Base-by-base conservation (phyloP, 2,329 filamentous ascomycete genomes). In the Calonectria pteridis region DNA sequence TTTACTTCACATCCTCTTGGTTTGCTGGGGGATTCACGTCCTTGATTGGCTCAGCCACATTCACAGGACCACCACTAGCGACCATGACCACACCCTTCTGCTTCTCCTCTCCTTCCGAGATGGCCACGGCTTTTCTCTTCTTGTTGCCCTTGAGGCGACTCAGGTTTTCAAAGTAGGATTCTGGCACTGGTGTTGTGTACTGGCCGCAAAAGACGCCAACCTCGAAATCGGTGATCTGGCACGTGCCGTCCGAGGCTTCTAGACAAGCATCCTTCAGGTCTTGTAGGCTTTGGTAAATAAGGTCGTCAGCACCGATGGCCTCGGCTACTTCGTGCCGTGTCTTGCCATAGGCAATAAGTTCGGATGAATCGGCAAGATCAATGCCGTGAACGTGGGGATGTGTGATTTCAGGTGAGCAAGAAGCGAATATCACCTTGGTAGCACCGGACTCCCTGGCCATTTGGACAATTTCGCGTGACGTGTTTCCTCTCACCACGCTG, bases 391-490 rank as follows among this genome's bases (percentile, higher is more conserved):
- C 95, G 82, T 98, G 96, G 2, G 95, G 94, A 82, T 97, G 91
- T 16, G 91, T 95, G 83, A 97, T 95, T 13, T 93, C 93, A 2
- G 96, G 96, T 9, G 94, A 91, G 84, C 95, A 98, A 65, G 92
- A 94, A 66, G 93, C 93, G 80, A 98, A 94, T 80, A 95, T 93
- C 66, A 98, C 94, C 82, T 94, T 94, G 78, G 90, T 92, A 1
- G 96, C 96, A 28, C 94, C 94, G 14, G 94, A 93, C 85, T 98
- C 95, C 65, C 93, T 90, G 16, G 94, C 95, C 95, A 98, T 98
- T 73, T 82, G 80, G 10, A 85, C 94, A 77, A 93, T 93, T 81
- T 94, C 91, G 16, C 93, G 88, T 33, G 91, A 90, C 77, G 91
- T 91, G 29, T 72, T 77, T 51, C 95, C 96, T 46, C 96, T 91